Base-by-base conservation (phyloP, 495 filamentous ascomycete species). In the Xylaria curta region DNA sequence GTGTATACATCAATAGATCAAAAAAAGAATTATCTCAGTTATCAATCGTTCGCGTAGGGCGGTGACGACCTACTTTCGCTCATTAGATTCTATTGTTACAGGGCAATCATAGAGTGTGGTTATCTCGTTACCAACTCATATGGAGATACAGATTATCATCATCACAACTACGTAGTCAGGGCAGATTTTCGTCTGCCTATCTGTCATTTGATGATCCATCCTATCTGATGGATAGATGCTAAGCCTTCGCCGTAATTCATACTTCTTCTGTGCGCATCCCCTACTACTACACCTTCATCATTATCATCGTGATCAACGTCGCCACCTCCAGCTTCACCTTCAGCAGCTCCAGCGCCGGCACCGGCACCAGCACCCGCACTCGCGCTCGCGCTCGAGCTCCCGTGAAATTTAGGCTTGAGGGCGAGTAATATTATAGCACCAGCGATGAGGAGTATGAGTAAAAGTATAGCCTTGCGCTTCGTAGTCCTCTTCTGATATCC, bases 401-500 rank as follows among this genome's bases (percentile, higher is more conserved):
- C 70, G 67, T 82, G 80, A 59, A 82, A 85, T 75, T 92, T 95
- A 3, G 96, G 93, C 80, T 99, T 99, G 64, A 97, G 83, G 6
- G 91, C 81, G 1, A 99, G 81, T 26, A 99, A 79, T 72, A 99
- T 97, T 62, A 99, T 89, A 85, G 97, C 85, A 31, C 91, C 96
- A 12, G 91, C 87, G 47, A 98, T 90, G 21, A 98, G 77, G 6
- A 99, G 82, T 7, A 96, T 76, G n/a, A 99, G 81, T 15, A 99
- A 82, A 28, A 99, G 86, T 47, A 98, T 93, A 36, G 96, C 88
- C 82, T 97, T 98, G 74, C 97, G 86, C 83, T 97, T 98, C 15
- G 91, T 94, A 17, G 92, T 91, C 78, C 90, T 92, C 76, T 89
- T 90, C 86, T 98, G 96, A 75, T 97, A 98, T n/a, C 90, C 89